A percentile compares a stretch with the other conserved stretches of the same genome.
Evolutionary conservation across 441 rosid genomes (phyloP).

Genomic region (Populus hybrid): DNA sequence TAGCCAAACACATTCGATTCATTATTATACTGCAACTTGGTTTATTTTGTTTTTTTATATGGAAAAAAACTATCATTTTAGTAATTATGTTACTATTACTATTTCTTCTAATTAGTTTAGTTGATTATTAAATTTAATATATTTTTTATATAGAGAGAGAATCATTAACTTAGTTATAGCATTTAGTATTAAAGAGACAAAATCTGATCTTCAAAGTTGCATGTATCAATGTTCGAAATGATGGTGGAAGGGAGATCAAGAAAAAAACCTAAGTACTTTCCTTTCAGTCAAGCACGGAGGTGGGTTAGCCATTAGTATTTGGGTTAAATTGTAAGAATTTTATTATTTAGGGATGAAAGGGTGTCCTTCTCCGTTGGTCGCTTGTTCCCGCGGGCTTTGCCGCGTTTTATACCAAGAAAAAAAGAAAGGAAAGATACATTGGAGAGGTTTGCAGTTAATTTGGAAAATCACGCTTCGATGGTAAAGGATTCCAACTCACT

Average conservation of each 20-base stretch:
- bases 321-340: background rate
- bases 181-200: background rate
- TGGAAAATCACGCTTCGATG: background rate
- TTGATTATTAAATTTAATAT: too few species aligned
- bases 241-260: background rate
- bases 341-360: background rate
- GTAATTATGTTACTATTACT: too few species aligned
- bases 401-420: background rate
- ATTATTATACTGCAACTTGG: too few species aligned
- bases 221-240: background rate
- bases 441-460: too few species aligned
- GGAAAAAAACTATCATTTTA: too few species aligned
- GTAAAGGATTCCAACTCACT: background rate
- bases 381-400: background rate
- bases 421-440: background rate
- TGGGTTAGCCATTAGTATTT: background rate
- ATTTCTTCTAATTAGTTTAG: too few species aligned
- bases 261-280: too few species aligned
- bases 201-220: background rate
- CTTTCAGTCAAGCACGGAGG: background rate
- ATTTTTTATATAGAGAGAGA: too few species aligned
- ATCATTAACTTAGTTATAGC: background rate
- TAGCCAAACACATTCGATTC: too few species aligned
- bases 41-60: too few species aligned
- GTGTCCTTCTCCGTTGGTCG: background rate